Evolutionary conservation across 2,329 filamentous ascomycete genomes (phyloP).

Genomic region (Gyromitra esculenta): DNA sequence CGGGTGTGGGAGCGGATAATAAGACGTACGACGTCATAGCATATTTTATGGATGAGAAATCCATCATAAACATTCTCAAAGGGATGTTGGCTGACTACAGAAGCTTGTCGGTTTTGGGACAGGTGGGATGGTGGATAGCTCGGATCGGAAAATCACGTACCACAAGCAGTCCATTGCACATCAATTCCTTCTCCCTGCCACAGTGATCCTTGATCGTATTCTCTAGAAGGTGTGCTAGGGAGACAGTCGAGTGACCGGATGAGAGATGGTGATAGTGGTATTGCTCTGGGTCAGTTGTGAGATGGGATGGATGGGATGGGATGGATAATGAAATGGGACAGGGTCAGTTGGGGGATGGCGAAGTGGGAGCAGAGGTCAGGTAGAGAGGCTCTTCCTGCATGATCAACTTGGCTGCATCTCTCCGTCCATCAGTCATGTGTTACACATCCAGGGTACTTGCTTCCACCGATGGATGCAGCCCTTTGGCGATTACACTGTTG

Average conservation of each 20-base stretch:
- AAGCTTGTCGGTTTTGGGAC: slow-evolving; percentile 24
- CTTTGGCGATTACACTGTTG: slow-evolving; percentile 1
- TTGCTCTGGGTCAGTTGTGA: slow-evolving; percentile 12
- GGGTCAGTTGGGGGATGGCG: slow-evolving; percentile 2
- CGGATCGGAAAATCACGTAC: slow-evolving; percentile 39
- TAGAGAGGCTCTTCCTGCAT: slow-evolving; percentile 45
- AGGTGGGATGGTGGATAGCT: slow-evolving; percentile 25
- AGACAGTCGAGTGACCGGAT: not conserved
- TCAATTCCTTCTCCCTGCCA: not conserved
- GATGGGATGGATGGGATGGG: too few relatives aligned
- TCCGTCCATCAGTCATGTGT: slow-evolving; percentile 38
- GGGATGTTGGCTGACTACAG: slow-evolving; percentile 43
- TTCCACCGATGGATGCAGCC: slow-evolving; percentile 14
- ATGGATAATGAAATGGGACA: too few relatives aligned
- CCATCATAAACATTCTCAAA: slow-evolving; percentile 10
- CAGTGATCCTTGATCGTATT: slow-evolving; percentile 27
- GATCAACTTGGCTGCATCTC: slow-evolving; percentile 35
- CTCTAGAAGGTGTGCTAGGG: slow-evolving; percentile 5
- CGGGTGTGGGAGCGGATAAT: not conserved
- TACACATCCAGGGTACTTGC: slow-evolving; percentile 37
- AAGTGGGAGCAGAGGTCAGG: slow-evolving; percentile 29
- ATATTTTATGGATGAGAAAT: slow-evolving; percentile 43
- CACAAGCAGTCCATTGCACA: slow-evolving; percentile 20
- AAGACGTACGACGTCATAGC: slow-evolving; percentile 37
- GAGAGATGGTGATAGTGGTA: not conserved